Percentiles rank a stretch among this genome's conserved stretches.
Conservation (phyloP, 225 moss, liverwort and hornwort genomes). For the Asterella californica region DNA sequence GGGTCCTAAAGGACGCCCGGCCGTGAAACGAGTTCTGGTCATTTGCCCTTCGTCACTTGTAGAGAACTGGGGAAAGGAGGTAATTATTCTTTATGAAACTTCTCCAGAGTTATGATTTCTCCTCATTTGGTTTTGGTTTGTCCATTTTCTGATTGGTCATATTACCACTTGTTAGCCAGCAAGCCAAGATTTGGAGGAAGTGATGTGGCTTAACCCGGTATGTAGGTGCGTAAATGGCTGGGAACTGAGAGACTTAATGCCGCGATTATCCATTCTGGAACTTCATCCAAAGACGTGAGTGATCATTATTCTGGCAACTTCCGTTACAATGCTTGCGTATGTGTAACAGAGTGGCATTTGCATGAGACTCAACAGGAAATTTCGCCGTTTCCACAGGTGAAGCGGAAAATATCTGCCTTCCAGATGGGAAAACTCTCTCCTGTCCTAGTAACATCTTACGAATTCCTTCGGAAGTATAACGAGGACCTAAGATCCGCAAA, state of each 20-base stretch:
- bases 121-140: neutral
- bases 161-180: neutral
- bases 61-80: slow-evolving; percentile 89
- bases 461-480: slow-evolving; percentile 73
- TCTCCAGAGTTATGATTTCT: neutral
- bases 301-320: neutral
- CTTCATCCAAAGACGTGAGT: slow-evolving; percentile 60
- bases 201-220: neutral
- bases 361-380: neutral
- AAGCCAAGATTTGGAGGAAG: neutral
- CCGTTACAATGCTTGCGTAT: neutral
- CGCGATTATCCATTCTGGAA: slow-evolving; percentile 66
- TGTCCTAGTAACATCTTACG: slow-evolving; percentile 79
- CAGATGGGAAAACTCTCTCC: slow-evolving; percentile 53
- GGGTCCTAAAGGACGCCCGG: slow-evolving; percentile 59
- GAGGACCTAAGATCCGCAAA: slow-evolving; percentile 59
- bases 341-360: neutral
- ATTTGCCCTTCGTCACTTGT: slow-evolving; percentile 94
- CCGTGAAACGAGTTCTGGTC: slow-evolving; percentile 61
- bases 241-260: slow-evolving; percentile 63
- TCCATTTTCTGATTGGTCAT: neutral
- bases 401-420: slow-evolving; percentile 57
- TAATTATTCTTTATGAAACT: slow-evolving; percentile 10
- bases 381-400: slow-evolving; percentile 48
- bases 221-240: slow-evolving; percentile 84